Percentiles rank a stretch among this genome's conserved stretches.
phyloP scores from a whole-genome alignment of 805 yeast species.

The Yarrowia sp. region DNA sequence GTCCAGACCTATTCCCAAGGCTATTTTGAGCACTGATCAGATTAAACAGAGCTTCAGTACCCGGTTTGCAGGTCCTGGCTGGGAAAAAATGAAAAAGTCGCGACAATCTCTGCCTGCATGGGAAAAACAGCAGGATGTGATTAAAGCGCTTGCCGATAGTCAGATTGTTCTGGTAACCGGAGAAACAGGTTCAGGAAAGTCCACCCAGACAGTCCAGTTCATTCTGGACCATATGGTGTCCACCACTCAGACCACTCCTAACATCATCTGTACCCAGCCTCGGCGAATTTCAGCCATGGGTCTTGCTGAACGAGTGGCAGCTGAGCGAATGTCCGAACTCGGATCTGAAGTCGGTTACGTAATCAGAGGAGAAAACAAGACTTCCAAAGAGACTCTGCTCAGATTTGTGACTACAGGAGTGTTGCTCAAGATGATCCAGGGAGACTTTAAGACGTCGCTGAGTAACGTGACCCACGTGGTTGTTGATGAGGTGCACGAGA shows the following conservation, averaged over 20 bases:
- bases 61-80: not conserved
- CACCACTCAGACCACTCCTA: conserved; percentile 57
- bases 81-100: conserved; percentile 50
- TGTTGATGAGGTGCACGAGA: conserved; percentile 96
- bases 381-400: conserved; percentile 66
- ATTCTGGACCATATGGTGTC: conserved; percentile 67
- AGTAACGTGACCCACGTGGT: conserved; percentile 69
- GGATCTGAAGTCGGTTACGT: conserved; percentile 88
- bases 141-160: conserved; percentile 62
- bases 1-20: not conserved
- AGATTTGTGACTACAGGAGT: conserved; percentile 94
- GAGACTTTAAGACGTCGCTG: conserved; percentile 51
- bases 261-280: conserved; percentile 90
- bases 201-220: conserved; percentile 93
- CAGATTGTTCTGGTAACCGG: conserved; percentile 85
- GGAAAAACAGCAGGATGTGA: conserved; percentile 64
- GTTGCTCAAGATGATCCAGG: conserved; percentile 80
- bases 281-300: conserved; percentile 96
- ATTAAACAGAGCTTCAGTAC: not conserved
- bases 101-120: conserved; percentile 84
- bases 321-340: conserved; percentile 68
- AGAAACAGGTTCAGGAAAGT: conserved; percentile 97
- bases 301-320: conserved; percentile 88
- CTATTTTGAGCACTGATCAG: not conserved
- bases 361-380: conserved; percentile 86